Conservation (phyloP, 148 eudicot species). For the Salicornia ramosissima region DNA sequence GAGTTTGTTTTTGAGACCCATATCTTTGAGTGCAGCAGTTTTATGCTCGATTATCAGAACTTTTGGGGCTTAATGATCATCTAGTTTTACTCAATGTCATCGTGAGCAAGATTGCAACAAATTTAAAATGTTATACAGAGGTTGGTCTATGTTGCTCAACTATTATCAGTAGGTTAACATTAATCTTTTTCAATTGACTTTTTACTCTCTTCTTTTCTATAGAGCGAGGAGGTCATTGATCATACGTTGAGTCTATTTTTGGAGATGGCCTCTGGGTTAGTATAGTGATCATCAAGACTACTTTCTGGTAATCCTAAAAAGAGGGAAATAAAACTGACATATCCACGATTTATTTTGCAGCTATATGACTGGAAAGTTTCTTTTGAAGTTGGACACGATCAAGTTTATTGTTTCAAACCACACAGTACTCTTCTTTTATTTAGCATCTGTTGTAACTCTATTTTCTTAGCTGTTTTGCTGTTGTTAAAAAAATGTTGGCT, state of each 20-base stretch:
- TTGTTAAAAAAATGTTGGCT: neutral
- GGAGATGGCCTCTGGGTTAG: constrained; percentile 93
- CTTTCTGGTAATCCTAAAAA: constrained; percentile 2
- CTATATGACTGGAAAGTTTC: constrained; percentile 91
- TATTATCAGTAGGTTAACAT: constrained; percentile 2
- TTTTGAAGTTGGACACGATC: constrained; percentile 78
- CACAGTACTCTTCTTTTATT: constrained; percentile 44
- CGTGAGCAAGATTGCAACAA: constrained; percentile 83
- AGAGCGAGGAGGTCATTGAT: constrained; percentile 85
- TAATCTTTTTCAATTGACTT: constrained; percentile 4
- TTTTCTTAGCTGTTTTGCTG: constrained; percentile 10
- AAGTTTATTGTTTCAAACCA: constrained; percentile 78
- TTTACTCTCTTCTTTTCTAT: constrained; percentile 23
- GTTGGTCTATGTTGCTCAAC: constrained; percentile 30
- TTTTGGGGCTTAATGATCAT: constrained; percentile 87
- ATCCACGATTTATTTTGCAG: constrained; percentile 33
- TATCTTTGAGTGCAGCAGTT: constrained; percentile 62
- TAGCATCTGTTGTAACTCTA: constrained; percentile 4
- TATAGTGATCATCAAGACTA: constrained; percentile 12
- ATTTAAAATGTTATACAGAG: constrained; percentile 78
- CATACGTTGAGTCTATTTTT: constrained; percentile 73
- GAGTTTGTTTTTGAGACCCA: constrained; percentile 19
- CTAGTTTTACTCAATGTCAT: constrained; percentile 66
- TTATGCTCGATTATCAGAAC: constrained; percentile 80
- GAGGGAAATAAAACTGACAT: neutral